phyloP scores from a whole-genome alignment of 1,284 basidiomycete genomes.

The Apiotrichum montevideense region DNA sequence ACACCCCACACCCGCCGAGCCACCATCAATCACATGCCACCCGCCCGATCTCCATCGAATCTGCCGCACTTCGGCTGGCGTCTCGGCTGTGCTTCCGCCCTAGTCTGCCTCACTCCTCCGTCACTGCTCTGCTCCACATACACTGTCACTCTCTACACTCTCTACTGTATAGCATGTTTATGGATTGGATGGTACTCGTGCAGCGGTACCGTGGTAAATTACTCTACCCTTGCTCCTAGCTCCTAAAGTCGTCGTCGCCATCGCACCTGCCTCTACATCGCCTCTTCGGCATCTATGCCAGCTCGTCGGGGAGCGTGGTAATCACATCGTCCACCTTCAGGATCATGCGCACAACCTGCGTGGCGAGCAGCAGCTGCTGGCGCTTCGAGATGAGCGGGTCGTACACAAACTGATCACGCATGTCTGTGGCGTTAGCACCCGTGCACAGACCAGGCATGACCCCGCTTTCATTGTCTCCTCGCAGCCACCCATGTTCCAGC shows the following conservation, averaged over 20 bases:
- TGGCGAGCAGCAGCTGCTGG: conserved; percentile 95
- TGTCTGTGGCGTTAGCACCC: conserved; percentile 56
- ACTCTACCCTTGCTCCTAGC: not conserved
- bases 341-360: conserved; percentile 62
- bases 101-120: no score
- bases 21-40: no score
- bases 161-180: no score
- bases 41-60: no score
- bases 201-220: not conserved
- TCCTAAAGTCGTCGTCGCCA: not conserved
- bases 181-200: no score
- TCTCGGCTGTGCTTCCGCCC: no score
- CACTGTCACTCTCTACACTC: no score
- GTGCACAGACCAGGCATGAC: not conserved
- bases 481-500: not conserved
- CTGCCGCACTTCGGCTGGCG: no score
- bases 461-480: not conserved
- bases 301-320: conserved; percentile 7
- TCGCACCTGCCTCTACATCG: no score
- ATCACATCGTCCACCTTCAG: conserved; percentile 47
- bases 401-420: conserved; percentile 96
- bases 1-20: no score
- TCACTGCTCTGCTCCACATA: no score
- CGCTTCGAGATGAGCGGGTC: conserved; percentile 96
- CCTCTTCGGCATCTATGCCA: not conserved